Percentiles rank a stretch among this genome's conserved stretches.
phyloP scores from a whole-genome alignment of 108 stramenopile genomes.

The Phaeodactylum tricornutum region DNA sequence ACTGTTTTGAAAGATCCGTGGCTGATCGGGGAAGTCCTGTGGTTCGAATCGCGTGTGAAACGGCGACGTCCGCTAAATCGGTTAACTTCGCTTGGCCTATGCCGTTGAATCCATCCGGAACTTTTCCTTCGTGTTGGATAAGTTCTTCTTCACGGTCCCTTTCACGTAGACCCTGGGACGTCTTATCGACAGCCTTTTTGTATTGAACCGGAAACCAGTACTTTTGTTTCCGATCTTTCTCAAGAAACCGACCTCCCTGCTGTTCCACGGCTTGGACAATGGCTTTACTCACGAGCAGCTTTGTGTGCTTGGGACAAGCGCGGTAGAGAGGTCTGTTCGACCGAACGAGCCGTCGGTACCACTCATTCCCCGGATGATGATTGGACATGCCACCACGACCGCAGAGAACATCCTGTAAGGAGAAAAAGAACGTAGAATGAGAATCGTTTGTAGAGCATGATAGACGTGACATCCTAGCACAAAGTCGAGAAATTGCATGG shows the following conservation, averaged over 20 bases:
- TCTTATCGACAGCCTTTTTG: constrained; percentile 54
- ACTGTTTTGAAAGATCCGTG: no score
- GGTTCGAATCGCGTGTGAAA: neutral
- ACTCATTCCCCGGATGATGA: constrained; percentile 14
- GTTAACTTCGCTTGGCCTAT: neutral
- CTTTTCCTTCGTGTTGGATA: neutral
- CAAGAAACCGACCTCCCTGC: constrained; percentile 50
- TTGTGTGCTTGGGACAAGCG: constrained; percentile 44
- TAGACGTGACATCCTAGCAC: no score
- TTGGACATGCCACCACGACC: constrained; percentile 10
- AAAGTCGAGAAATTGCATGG: no score
- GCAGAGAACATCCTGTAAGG: constrained; percentile 13
- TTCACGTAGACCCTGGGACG: constrained; percentile 64
- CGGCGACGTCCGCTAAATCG: constrained; percentile 6
- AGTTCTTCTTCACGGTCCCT: constrained; percentile 20
- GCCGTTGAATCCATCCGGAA: neutral
- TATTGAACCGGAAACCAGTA: constrained; percentile 43
- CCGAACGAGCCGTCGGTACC: constrained; percentile 24
- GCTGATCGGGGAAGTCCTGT: neutral
- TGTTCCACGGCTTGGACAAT: constrained; percentile 43
- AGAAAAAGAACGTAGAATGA: neutral
- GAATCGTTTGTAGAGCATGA: no score
- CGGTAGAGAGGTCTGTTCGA: constrained; percentile 35
- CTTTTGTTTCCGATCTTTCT: constrained; percentile 20
- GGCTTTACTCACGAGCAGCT: constrained; percentile 45